Evolutionary conservation across 805 yeast species (phyloP), one percentile per base, ranked within the genome.

Genomic region (Clavispora phyllophila): DNA sequence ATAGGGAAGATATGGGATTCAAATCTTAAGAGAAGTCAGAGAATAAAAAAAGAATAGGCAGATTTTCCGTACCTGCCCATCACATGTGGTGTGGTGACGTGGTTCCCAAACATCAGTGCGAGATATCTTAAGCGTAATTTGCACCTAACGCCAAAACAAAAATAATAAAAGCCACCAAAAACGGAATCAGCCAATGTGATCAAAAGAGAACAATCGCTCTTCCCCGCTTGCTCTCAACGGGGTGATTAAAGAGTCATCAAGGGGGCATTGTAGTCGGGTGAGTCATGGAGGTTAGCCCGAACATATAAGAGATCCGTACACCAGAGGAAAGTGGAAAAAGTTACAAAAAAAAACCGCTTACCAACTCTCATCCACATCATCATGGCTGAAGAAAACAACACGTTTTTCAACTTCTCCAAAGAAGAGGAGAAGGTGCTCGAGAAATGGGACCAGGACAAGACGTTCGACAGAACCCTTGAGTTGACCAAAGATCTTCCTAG

Each of bases 361-460:
- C 33, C 33, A 5, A 19, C 24, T 28, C 19, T 19, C 33, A 6
- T 17, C 20, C 33, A 27, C 13, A 22, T 15, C 42, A 24, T 32
- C 42, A 51, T 51, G 56, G 44, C 54, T 23, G 56, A 51, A 43
- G 56, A 51, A 43, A 37, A 42, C 32, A 42, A 40, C 32, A 38
- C 48, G 6, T 84, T 84, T 60, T 53, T 49, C 49, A 82, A 85
- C 50, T 93, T 93, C 70, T 87, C 98, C 41, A 76, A 70, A 51
- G 97, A 89, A 59, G 99, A 93, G 69, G 95, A 87, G 61, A 81
- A 82, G 54, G 79, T 91, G 53, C 73, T 84, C 43, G 72, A 76
- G 37, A 75, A 74, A 58, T 93, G 99, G 99, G 77, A 84, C 42
- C 95, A 89, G 51, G 78, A 88, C 55, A 84, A 89, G 63, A 99